Base-by-base conservation (phyloP, 306 rosid species). In the Cicer yamashitae region DNA sequence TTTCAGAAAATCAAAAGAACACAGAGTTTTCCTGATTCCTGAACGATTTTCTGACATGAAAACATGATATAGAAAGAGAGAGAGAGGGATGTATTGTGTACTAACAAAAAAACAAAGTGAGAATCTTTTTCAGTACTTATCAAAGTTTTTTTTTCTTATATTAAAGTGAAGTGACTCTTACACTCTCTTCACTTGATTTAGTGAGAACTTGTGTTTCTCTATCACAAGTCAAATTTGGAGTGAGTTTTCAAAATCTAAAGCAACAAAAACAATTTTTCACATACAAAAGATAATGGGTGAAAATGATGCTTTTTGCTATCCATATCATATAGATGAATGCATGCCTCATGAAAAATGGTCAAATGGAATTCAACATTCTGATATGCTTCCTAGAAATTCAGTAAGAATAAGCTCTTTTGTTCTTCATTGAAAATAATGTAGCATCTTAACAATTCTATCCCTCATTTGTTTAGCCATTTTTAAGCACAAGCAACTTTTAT, bases 91-190 rank as follows among this genome's bases (percentile, higher is more conserved):
- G 11, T 10, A 8, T 9, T 65, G n/a, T 66, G 52, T 43, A 46
- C 39, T 44, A 69, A 74, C 70, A 62, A 74, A 66, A 66, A 84
- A 67, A 81, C 76, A 47, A 83, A 84, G 72, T 11, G 74, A 85
- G 97, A 93, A 89, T 93, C 96, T 91, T 87, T 84, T 84, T 81
- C 91, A 84, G 96, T 83, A 81, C 86, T 80, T 76, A 46, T 71
- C 81, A 78, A 84, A 74, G 70, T 70, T 46, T 60, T 60, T 60
- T 70, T 46, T 60, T 60, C 79, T 86, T 70, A 65, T 71, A 70
- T 77, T 82, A 58, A 61, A 77, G 46, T 48, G 78, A 76, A 60
- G 45, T 7, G 67, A 34, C 46, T 7, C 79, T 30, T 30, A 74
- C 77, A 73, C 87, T 77, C 81, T 54, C 87, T 75, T 77, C 73